phyloP scores from a whole-genome alignment of 2,329 filamentous ascomycete genomes.

The Epicoccum nigrum region DNA sequence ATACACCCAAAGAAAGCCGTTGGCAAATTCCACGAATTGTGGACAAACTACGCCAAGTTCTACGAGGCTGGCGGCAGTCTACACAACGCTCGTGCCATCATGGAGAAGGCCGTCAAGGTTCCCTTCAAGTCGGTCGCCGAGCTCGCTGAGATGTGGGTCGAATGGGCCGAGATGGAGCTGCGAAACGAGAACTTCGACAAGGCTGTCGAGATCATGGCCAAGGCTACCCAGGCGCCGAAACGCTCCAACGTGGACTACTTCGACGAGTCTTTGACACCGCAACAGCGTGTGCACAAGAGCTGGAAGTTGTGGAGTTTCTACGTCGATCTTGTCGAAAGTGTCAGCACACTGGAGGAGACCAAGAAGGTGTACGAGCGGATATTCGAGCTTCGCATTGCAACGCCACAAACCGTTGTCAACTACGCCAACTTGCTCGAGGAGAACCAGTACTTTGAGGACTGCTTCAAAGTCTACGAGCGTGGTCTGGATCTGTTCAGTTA shows the following conservation, averaged over 20 bases:
- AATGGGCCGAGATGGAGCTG: conserved; percentile 98
- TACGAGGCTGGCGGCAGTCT: conserved; percentile 90
- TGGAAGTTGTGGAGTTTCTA: conserved; percentile 99
- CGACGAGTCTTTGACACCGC: conserved; percentile 89
- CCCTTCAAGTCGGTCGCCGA: conserved; percentile 98
- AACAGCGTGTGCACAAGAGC: conserved; percentile 97
- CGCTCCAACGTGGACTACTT: conserved; percentile 99
- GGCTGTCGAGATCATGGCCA: conserved; percentile 94
- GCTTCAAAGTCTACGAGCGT: conserved; percentile 95
- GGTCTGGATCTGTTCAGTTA: conserved; percentile 98
- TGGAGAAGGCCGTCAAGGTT: conserved; percentile 98
- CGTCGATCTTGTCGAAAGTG: conserved; percentile 94
- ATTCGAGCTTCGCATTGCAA: conserved; percentile 96
- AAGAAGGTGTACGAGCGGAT: conserved; percentile 95
- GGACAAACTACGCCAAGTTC: conserved; percentile 96
- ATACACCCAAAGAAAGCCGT: conserved; percentile 94
- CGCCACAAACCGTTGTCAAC: conserved; percentile 97
- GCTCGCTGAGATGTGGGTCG: conserved; percentile 97
- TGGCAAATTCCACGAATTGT: conserved; percentile 91
- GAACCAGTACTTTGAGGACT: conserved; percentile 93
- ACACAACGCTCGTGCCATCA: conserved; percentile 83
- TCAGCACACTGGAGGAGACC: conserved; percentile 88
- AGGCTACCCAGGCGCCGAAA: conserved; percentile 95
- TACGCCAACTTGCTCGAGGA: conserved; percentile 96
- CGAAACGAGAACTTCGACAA: conserved; percentile 95